Percentiles rank a stretch among this genome's conserved stretches.
These are phyloP conservation scores for Picea abies DNA, from an alignment of 83 land plant genomes.

Conservation along the genomic window DNA sequence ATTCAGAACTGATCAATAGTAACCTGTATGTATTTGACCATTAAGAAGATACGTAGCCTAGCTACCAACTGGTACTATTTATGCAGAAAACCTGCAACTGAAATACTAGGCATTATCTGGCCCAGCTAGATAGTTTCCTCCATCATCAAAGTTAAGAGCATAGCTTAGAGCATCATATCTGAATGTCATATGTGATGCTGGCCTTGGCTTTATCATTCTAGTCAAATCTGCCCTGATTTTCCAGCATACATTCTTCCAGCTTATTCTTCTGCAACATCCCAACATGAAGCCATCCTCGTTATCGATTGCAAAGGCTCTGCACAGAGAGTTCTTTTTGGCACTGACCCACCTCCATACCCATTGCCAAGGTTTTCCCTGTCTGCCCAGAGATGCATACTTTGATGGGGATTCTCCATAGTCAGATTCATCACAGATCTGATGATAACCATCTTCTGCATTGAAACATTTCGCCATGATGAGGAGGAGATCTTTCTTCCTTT, in stretches of 20 bases:
- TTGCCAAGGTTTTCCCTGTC: not conserved
- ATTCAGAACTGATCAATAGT: no score
- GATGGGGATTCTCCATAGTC: not conserved
- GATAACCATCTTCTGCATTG: not conserved
- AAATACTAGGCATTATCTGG: not conserved
- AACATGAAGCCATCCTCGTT: not conserved
- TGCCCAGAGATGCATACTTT: not conserved
- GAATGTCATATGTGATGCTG: not conserved
- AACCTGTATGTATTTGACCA: no score
- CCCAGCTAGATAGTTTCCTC: not conserved
- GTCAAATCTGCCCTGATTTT: slow-evolving; percentile 3
- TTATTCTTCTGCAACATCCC: slow-evolving; percentile 1
- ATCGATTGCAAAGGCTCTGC: not conserved
- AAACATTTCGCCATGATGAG: not conserved
- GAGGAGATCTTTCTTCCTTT: not conserved
- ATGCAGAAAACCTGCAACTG: no score
- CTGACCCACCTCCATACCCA: not conserved
- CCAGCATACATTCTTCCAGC: slow-evolving; percentile 7
- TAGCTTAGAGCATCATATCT: slow-evolving; percentile 22
- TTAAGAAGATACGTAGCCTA: no score
- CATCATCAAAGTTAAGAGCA: slow-evolving; percentile 21
- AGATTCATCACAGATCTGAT: not conserved
- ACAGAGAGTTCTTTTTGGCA: not conserved
- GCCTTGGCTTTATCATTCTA: not conserved
- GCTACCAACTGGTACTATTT: no score